Evolutionary conservation across 2,329 filamentous ascomycete species (phyloP), one percentile per base, ranked within the genome.

Genomic region (Fusarium sp.): DNA sequence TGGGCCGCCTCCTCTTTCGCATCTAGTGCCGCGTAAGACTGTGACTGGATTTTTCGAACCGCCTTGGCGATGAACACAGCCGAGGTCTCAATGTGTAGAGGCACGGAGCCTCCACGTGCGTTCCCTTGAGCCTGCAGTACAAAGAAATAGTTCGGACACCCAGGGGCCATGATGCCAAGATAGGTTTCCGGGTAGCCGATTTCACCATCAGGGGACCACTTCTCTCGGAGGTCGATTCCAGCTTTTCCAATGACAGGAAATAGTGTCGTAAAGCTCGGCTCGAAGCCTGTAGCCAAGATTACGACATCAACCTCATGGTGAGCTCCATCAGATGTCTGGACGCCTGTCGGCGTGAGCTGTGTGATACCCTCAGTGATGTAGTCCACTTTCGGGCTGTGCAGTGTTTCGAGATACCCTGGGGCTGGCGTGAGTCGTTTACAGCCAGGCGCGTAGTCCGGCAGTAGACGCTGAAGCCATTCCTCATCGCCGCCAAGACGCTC

Each of bases 151-250:
- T 63, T 63, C 13, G 61, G 61, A 22, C 40, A 63, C 25, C 61
- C 61, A 13, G 61, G 61, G 22, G 61, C 61, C 61, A 63, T 63
- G 33, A 63, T 29, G 8, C 61, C 61, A 8, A 63, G 29, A 18
- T 63, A 63, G n/a, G 33, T 38, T 18, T 63, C 61, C n/a, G 61
- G 61, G n/a, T 63, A 63, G 31, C 61, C 61, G n/a, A 63, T 42
- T 18, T 56, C 33, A n/a, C 61, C 61, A 22, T 20, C 20, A 11
- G n/a, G 14, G 10, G 54, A 58, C 58, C 58, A 61, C 40, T 61
- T 61, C 20, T 61, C 58, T 16, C 58, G 27, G 22, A 61, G 29
- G 20, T 61, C 58, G 9, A 61, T 35, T 20, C 58, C 58, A 9
- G 29, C 38, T 6, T 29, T 33, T 13, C 58, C 58, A 16, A 61